Conservation (phyloP, 192 early-diverging fungal genomes). For the Gamsiella multidivaricata region DNA sequence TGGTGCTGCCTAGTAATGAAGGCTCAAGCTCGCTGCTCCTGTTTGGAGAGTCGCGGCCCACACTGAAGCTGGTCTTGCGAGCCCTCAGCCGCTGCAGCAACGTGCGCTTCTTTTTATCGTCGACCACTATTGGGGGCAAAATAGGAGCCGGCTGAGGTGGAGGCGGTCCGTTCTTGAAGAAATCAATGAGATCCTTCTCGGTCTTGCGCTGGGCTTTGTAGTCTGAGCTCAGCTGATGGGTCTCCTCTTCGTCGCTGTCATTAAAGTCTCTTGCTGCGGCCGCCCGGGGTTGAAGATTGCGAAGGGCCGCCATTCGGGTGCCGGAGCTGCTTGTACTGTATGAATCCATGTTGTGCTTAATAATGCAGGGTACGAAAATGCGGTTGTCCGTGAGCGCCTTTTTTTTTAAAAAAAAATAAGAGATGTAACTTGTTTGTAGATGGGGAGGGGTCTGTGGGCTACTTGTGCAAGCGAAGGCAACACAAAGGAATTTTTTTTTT, state of each 20-base stretch:
- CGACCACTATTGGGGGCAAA: conserved; percentile 8
- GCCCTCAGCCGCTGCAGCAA: conserved; percentile 30
- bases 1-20: neutral
- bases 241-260: conserved; percentile 34
- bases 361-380: too few species aligned
- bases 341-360: too few species aligned
- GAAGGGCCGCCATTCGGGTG: conserved; percentile 4
- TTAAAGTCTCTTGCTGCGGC: conserved; percentile 30
- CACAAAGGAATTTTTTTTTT: too few species aligned
- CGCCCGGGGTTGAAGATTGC: conserved; percentile 38
- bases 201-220: conserved; percentile 27
- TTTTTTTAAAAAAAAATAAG: too few species aligned
- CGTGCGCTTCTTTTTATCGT: conserved; percentile 45
- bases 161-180: conserved; percentile 37
- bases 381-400: too few species aligned
- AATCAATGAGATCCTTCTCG: conserved; percentile 35
- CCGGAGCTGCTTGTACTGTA: neutral
- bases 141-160: conserved; percentile 9
- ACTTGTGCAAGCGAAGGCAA: too few species aligned
- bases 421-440: too few species aligned
- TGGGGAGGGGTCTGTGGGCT: too few species aligned
- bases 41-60: neutral
- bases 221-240: conserved; percentile 20
- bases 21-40: neutral
- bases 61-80: conserved; percentile 8